These are phyloP conservation scores for Luffa acutangula DNA, from an alignment of 306 rosid species.

Conservation along the genomic window DNA sequence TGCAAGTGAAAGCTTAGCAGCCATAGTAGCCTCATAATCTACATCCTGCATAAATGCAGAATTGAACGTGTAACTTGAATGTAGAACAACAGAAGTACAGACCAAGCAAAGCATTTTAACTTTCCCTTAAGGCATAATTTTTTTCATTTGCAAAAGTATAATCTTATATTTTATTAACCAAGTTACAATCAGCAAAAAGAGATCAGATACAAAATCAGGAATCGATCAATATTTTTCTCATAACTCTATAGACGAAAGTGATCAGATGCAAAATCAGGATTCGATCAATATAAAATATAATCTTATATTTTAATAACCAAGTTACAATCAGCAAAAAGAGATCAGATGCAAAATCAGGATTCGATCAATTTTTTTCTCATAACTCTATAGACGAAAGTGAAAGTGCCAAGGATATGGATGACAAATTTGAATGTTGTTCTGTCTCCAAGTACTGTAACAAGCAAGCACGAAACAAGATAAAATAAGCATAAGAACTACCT, in stretches of 20 bases:
- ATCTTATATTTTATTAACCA: not conserved
- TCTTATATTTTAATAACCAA: not conserved
- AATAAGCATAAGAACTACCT: conserved; percentile 43
- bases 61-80: not conserved
- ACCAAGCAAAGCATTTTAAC: not conserved
- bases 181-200: not conserved
- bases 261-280: not conserved
- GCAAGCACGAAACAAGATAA: not conserved
- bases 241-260: not conserved
- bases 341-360: not conserved
- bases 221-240: not conserved
- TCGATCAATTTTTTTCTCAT: not conserved
- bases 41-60: conserved; percentile 49
- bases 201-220: not conserved
- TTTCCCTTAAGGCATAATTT: not conserved
- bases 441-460: not conserved
- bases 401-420: not conserved
- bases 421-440: not conserved
- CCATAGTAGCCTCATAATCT: conserved; percentile 81
- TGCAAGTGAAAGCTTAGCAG: conserved; percentile 71
- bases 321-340: not conserved
- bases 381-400: not conserved
- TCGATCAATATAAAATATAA: not conserved
- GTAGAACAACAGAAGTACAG: conserved; percentile 1
- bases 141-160: not conserved